These are phyloP conservation scores for Geotrichum reessii DNA, from an alignment of 1,139 yeast species.

Conservation along the genomic window DNA sequence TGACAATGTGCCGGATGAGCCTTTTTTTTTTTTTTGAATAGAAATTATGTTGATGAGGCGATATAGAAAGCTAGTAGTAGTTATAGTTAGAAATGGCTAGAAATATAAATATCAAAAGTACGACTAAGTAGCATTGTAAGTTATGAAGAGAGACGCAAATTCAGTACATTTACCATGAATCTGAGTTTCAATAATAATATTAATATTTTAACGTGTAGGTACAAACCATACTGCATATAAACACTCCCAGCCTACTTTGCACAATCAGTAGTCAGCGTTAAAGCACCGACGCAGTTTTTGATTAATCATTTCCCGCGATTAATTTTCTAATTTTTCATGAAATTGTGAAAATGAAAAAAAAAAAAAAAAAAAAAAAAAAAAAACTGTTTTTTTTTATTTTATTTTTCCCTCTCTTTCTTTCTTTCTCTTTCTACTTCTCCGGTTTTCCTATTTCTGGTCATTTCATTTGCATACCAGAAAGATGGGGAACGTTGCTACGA, in stretches of 20 bases:
- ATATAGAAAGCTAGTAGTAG: not conserved
- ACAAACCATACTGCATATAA: no score
- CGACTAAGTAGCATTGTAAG: no score
- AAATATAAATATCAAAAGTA: no score
- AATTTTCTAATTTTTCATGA: not conserved
- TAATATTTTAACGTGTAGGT: no score
- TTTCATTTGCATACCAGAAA: not conserved
- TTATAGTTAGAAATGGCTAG: no score
- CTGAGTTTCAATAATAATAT: no score
- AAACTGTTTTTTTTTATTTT: not conserved
- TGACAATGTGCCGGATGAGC: not conserved
- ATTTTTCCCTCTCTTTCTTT: not conserved
- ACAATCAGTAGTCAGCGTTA: not conserved
- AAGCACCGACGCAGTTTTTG: not conserved
- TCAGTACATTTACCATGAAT: no score
- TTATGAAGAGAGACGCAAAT: no score
- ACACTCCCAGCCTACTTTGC: not conserved
- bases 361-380: not conserved
- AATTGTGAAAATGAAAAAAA: not conserved
- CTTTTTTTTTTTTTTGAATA: not conserved
- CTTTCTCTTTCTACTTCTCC: not conserved
- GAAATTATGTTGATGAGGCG: not conserved
- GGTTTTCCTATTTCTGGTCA: not conserved
- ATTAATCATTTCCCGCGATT: not conserved
- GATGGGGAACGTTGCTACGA: slow-evolving; percentile 11